A percentile compares a stretch with the other conserved stretches of the same genome.
Conservation (phyloP, 768 basidiomycete species). For the Termitomyces eurrhizus region DNA sequence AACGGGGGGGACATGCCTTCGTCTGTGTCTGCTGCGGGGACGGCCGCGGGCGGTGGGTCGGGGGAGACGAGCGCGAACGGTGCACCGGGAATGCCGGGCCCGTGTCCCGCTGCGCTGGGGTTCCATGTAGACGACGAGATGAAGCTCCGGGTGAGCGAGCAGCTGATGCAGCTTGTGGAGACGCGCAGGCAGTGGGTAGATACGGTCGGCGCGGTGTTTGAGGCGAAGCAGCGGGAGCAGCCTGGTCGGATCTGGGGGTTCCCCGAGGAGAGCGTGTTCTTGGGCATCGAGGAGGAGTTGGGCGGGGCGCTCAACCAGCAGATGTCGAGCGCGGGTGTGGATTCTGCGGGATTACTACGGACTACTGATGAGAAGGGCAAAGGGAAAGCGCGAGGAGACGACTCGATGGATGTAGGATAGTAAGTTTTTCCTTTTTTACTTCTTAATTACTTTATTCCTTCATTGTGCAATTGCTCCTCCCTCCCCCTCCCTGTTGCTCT, state of each 20-base stretch:
- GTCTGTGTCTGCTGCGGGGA: not conserved
- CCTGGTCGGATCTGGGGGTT: conserved; percentile 79
- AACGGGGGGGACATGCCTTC: conserved; percentile 9
- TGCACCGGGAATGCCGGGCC: conserved; percentile 40
- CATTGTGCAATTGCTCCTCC: conserved; percentile 12
- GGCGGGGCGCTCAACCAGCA: conserved; percentile 30
- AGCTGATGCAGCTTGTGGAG: conserved; percentile 67
- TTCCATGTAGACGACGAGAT: conserved; percentile 67
- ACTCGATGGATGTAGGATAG: conserved; percentile 65
- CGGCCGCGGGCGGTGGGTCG: conserved; percentile 14
- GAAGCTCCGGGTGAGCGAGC: conserved; percentile 57
- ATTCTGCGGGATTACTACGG: conserved; percentile 17
- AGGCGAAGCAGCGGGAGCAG: conserved; percentile 58
- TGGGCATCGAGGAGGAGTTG: conserved; percentile 68
- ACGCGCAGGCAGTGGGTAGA: conserved; percentile 80
- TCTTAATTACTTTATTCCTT: conserved; percentile 16
- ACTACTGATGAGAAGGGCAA: conserved; percentile 36
- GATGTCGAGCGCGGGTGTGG: not conserved
- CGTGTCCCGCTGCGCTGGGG: conserved; percentile 70
- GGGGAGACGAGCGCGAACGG: conserved; percentile 28
- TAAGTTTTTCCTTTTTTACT: conserved; percentile 8
- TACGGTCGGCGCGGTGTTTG: conserved; percentile 70
- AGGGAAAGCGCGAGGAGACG: conserved; percentile 47
- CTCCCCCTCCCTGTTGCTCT: not conserved
- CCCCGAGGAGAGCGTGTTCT: conserved; percentile 70